These are phyloP conservation scores for Nicotiana tabacum DNA, from an alignment of 257 asterid genomes.

Conservation along the genomic window DNA sequence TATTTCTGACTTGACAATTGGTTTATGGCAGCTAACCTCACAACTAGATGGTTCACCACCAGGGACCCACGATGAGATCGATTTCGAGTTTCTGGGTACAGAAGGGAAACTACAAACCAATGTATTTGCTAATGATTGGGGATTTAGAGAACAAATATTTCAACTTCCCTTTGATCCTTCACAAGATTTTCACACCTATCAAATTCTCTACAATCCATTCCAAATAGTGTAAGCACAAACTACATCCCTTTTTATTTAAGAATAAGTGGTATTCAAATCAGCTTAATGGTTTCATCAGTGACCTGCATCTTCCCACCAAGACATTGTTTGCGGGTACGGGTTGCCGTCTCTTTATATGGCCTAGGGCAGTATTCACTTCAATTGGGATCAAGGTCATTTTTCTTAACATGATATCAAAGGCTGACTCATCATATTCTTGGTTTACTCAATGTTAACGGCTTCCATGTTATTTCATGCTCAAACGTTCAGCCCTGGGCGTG, in stretches of 20 bases:
- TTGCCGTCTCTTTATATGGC: too few species aligned
- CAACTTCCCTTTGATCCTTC: constrained; percentile 59
- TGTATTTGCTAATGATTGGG: constrained; percentile 33
- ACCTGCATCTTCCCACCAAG: too few species aligned
- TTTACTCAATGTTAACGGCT: too few species aligned
- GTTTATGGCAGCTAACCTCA: constrained; percentile 32
- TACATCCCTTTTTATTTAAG: not conserved
- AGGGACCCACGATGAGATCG: constrained; percentile 40
- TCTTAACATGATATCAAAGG: too few species aligned
- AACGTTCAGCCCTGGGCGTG: too few species aligned
- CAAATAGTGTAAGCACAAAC: constrained; percentile 36
- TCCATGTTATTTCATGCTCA: too few species aligned
- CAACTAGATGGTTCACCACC: constrained; percentile 2
- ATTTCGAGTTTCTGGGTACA: constrained; percentile 52
- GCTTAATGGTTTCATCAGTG: too few species aligned
- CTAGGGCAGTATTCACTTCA: too few species aligned
- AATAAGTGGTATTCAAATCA: too few species aligned
- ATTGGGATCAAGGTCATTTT: too few species aligned
- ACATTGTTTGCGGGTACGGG: too few species aligned
- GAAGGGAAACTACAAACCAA: constrained; percentile 48
- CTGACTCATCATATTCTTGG: too few species aligned
- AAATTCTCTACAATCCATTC: constrained; percentile 43
- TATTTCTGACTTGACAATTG: not conserved
- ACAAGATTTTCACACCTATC: constrained; percentile 42
- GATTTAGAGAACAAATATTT: constrained; percentile 46